Evolutionary conservation across 2,329 filamentous ascomycete species (phyloP), one percentile per base, ranked within the genome.

Genomic region (Venturia effusa): DNA sequence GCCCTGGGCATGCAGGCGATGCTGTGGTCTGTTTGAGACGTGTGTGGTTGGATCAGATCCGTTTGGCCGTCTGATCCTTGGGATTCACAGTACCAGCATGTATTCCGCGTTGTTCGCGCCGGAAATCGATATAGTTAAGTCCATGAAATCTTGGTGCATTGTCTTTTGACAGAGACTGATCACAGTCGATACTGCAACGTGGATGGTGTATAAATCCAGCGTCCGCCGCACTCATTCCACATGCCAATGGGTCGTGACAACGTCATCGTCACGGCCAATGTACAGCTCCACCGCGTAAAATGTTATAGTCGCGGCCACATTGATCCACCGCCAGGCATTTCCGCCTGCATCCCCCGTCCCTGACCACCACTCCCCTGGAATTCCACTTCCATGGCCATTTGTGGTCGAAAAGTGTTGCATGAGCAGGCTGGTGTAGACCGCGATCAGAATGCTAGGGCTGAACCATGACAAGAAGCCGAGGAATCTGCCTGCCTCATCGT

Each of bases 341-440:
- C 92, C 90, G 15, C 90, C 92, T 4, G 86, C 80, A 69, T 92
- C 90, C 6, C 89, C 90, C 70, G 92, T 87, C 61, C 89, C 86
- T 2, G 88, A 92, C 92, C 92, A 97, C 80, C 92, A 88, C 19
- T 83, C 83, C 70, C 84, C 63, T 1, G 66, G 84, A 2, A 84
- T 83, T 1, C 84, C 85, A 67, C 88, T 79, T 66, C 78, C 32
- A 74, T 78, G 84, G 62, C 81, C 77, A 27, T 78, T 84, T 19
- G 82, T 88, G 13, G 89, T 88, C 5, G 91, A 89, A 72, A 99
- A 97, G 75, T 99, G 94, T 74, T 97, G 94, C 79, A 97, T 88
- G 40, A 99, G 78, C 61, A 99, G 78, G 75, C 92, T 97, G 1
- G 94, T 99, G 75, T 99, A 99, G 37, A 97, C 92, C 4, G 94